Evolutionary conservation across 1,139 yeast species (phyloP), one percentile per base, ranked within the genome.

Genomic region (Suhomyces bribrorum): DNA sequence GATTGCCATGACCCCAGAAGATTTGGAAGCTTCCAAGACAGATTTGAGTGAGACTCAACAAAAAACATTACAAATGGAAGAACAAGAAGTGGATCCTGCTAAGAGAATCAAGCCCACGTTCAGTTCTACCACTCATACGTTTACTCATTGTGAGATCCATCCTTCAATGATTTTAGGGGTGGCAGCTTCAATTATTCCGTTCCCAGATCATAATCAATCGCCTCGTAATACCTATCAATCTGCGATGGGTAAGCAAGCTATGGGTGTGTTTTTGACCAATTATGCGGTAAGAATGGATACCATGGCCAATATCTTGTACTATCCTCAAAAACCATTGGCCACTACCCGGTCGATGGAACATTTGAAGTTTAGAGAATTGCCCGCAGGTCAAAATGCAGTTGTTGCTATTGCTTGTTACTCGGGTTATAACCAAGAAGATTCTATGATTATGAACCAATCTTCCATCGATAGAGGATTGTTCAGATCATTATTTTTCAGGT

Each of bases 191-290:
- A 90, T 92, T 62, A 92, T 92, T 76, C 99, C 99, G 17, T 92
- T 92, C 86, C 99, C 99, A 12, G 98, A 92, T 69, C 99, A 92
- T 67, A 92, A 92, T 63, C 98, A 92, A 70, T 89, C 97, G 4
- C 98, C 98, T 34, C 84, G 98, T 77, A 92, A 92, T 62, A 92
- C 98, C 0, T 92, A 92, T 69, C 98, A 92, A 70, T 92, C 97
- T 78, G 98, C 98, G 61, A 92, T 92, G 98, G 98, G 98, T 81
- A 92, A 92, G 71, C 99, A 92, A 71, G 99, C 99, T 44, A 92
- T 92, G 98, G 99, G 99, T 61, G 98, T 94, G n/a, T 90, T 88
- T 65, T 76, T 92, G 57, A 92, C 98, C 5, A 92, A 92, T 59
- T 94, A 92, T 62, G 79, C 86, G 40, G 96, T 90, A 36, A 87